Percentiles rank a stretch among this genome's conserved stretches.
Conservation (phyloP, 352 stramenopile genomes). For the Pythium apleroticum region DNA sequence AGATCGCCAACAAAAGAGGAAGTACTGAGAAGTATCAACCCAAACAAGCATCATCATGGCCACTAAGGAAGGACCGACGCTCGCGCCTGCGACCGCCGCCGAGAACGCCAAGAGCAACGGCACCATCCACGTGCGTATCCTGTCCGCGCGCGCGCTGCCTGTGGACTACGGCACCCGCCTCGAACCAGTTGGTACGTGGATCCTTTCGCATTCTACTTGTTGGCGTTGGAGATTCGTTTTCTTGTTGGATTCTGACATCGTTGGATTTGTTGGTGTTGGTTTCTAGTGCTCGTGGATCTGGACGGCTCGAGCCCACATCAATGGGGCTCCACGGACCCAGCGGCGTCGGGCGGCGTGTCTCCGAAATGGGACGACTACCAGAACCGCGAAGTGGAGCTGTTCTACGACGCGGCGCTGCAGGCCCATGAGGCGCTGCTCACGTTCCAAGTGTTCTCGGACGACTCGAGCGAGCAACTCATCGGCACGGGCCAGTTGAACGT, state of each 20-base stretch:
- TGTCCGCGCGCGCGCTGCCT: conserved; percentile 49
- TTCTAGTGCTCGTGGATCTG: conserved; percentile 65
- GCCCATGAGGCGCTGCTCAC: conserved; percentile 52
- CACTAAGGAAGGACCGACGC: conserved; percentile 16
- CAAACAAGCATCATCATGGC: conserved; percentile 12
- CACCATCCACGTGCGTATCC: conserved; percentile 76
- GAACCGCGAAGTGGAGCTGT: conserved; percentile 85
- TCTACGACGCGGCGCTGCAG: conserved; percentile 59
- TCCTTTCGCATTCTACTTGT: conserved; percentile 1
- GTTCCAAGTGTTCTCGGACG: conserved; percentile 72
- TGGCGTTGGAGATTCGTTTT: conserved; percentile 4
- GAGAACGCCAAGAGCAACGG: conserved; percentile 39
- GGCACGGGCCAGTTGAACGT: conserved; percentile 66
- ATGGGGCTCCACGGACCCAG: conserved; percentile 65
- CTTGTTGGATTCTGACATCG: conserved; percentile 2
- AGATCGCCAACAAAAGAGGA: conserved; percentile 9
- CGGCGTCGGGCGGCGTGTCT: conserved; percentile 54
- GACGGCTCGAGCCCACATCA: conserved; percentile 62
- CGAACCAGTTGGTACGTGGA: conserved; percentile 59
- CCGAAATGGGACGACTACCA: conserved; percentile 65
- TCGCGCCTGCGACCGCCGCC: conserved; percentile 9
- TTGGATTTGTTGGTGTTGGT: conserved; percentile 8
- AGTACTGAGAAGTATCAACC: background rate
- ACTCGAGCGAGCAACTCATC: conserved; percentile 72
- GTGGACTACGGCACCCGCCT: conserved; percentile 83